These are phyloP conservation scores for Diaporthe nobilis DNA, from an alignment of 2,329 filamentous ascomycete species.

Conservation along the genomic window DNA sequence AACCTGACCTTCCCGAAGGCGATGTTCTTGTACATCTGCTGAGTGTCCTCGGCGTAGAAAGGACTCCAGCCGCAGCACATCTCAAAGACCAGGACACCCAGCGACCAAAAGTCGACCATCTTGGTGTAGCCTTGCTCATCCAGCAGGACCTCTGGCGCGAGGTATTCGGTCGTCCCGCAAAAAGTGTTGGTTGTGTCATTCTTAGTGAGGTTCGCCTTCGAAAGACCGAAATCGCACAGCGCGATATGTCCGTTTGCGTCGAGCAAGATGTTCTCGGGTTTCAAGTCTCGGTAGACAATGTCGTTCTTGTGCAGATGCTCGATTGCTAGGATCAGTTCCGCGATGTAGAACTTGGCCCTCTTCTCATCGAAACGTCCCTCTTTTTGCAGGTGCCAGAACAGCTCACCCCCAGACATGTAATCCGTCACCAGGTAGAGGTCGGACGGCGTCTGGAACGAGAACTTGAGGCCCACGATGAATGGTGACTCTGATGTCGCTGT, in stretches of 20 bases:
- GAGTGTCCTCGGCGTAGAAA: slow-evolving; percentile 98
- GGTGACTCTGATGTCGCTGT: slow-evolving; percentile 96
- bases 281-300: slow-evolving; percentile 97
- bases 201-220: slow-evolving; percentile 96
- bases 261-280: slow-evolving; percentile 96
- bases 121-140: slow-evolving; percentile 99
- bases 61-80: slow-evolving; percentile 99
- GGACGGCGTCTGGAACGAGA: slow-evolving; percentile 97
- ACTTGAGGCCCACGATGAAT: slow-evolving; percentile 98
- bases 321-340: slow-evolving; percentile 94
- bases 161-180: slow-evolving; percentile 97
- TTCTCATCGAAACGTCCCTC: slow-evolving; percentile 96
- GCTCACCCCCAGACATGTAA: slow-evolving; percentile 98
- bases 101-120: slow-evolving; percentile 99
- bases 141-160: slow-evolving; percentile 93
- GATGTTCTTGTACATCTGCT: slow-evolving; percentile 99
- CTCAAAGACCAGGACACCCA: slow-evolving; percentile 97
- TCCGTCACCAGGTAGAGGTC: slow-evolving; percentile 99
- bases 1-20: slow-evolving; percentile 99
- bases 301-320: slow-evolving; percentile 97
- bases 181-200: slow-evolving; percentile 99
- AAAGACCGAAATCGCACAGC: slow-evolving; percentile 96
- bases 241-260: slow-evolving; percentile 99
- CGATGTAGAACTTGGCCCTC: slow-evolving; percentile 98
- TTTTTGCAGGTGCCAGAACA: slow-evolving; percentile 99